Conservation (phyloP, 129 eudicot genomes). For the Helianthus tuberosus region DNA sequence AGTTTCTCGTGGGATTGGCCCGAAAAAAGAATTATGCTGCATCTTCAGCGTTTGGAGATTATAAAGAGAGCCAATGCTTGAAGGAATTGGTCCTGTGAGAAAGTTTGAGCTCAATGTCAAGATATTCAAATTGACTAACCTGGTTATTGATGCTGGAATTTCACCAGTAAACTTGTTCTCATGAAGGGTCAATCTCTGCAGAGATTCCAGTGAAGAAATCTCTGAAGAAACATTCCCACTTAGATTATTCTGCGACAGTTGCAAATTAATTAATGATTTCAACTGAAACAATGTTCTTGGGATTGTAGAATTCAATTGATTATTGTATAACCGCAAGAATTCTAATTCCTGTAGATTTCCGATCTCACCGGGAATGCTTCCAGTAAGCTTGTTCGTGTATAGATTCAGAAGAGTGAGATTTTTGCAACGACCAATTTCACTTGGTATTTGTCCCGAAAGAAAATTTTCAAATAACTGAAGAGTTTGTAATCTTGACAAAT, state of each 20-base stretch:
- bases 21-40: constrained; percentile 43
- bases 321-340: constrained; percentile 45
- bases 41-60: constrained; percentile 45
- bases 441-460: constrained; percentile 63
- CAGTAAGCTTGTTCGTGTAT: constrained; percentile 54
- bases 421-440: constrained; percentile 58
- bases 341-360: constrained; percentile 56
- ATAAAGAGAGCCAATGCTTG: constrained; percentile 44
- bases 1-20: constrained; percentile 64
- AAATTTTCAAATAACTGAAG: constrained; percentile 54
- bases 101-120: constrained; percentile 53
- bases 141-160: constrained; percentile 61
- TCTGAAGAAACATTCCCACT: constrained; percentile 55
- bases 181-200: constrained; percentile 59
- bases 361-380: constrained; percentile 66
- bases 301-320: constrained; percentile 58
- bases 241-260: constrained; percentile 53
- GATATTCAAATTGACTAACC: constrained; percentile 50
- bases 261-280: constrained; percentile 54
- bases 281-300: constrained; percentile 57
- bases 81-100: constrained; percentile 69
- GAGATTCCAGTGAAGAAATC: constrained; percentile 44
- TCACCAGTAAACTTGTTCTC: constrained; percentile 47
- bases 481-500: constrained; percentile 45
- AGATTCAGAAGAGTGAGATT: constrained; percentile 47